Base-by-base conservation (phyloP, 169 alveolate species). In the Plasmodium chabaudi region DNA sequence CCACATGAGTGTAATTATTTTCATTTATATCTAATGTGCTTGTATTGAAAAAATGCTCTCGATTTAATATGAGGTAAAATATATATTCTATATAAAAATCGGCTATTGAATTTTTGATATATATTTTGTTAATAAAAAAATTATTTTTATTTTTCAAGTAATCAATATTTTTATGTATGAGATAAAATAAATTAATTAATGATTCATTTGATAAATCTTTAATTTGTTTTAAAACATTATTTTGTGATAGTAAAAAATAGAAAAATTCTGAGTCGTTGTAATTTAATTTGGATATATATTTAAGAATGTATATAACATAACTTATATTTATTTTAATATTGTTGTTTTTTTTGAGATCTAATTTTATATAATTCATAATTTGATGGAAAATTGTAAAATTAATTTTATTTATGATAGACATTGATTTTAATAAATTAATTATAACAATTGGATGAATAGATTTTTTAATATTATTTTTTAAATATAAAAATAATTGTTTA, bases 391-490 rank as follows among this genome's bases (percentile, higher is more conserved):
- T 25, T 5, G 56, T 57, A 56, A 42, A 68, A 21, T 82, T 60
- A 1, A 25, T 55, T 55, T 67, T 68, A 13, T 49, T 61, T 67
- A 47, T 61, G 5, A 23, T 1, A 13, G 64, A 70, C 21, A 55
- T 15, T 17, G 64, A 55, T 12, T 82, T 55, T 21, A 56, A 34
- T 27, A 82, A 61, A 17, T 82, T 82, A 13, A 55, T 47, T 55
- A 82, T 25, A 19, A 82, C 10, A 0, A 68, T 60, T 0, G 86
- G 90, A 17, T 82, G 90, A 47, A 56, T 27, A 25, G 86, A 82
- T 44, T 82, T 82, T 42, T 82, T 82, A 12, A 82, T 49, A 68
- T 69, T 82, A 23, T 61, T 72, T 70, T 82, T 82, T 51, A 82
- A 34, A 61, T 82, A 82, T 10, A 82, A 19, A 57, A 82, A 55